phyloP scores from a whole-genome alignment of 1,284 basidiomycete genomes.

The Tremellales sp. region DNA sequence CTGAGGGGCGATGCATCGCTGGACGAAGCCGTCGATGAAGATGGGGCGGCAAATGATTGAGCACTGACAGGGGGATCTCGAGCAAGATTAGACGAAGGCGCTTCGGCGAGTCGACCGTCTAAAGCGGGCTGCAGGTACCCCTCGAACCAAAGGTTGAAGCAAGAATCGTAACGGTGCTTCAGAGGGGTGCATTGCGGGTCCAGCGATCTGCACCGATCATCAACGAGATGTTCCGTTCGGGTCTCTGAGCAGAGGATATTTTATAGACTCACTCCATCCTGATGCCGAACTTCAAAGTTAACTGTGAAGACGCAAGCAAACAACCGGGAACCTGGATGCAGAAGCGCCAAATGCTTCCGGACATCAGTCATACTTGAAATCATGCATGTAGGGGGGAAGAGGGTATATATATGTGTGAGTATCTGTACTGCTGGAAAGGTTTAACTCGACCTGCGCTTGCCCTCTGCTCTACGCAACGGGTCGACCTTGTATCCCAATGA shows the following conservation, averaged over 20 bases:
- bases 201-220: slow-evolving; percentile 47
- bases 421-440: no score
- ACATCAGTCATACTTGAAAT: no score
- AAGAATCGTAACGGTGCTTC: slow-evolving; percentile 83
- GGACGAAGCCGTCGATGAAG: background rate
- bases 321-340: no score
- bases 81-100: background rate
- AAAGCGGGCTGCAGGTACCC: slow-evolving; percentile 75
- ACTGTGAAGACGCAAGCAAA: no score
- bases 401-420: no score
- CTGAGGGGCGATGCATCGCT: background rate
- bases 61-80: background rate
- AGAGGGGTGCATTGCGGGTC: slow-evolving; percentile 79
- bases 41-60: background rate
- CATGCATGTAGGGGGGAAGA: no score
- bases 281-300: background rate
- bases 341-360: no score
- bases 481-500: background rate
- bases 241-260: background rate
- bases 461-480: background rate
- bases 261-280: background rate
- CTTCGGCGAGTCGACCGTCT: slow-evolving; percentile 11
- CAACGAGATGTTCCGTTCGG: background rate
- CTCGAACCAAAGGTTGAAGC: slow-evolving; percentile 96
- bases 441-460: background rate